phyloP scores from a whole-genome alignment of 2,329 filamentous ascomycete species.

The Pseudofabraea citricarpa region DNA sequence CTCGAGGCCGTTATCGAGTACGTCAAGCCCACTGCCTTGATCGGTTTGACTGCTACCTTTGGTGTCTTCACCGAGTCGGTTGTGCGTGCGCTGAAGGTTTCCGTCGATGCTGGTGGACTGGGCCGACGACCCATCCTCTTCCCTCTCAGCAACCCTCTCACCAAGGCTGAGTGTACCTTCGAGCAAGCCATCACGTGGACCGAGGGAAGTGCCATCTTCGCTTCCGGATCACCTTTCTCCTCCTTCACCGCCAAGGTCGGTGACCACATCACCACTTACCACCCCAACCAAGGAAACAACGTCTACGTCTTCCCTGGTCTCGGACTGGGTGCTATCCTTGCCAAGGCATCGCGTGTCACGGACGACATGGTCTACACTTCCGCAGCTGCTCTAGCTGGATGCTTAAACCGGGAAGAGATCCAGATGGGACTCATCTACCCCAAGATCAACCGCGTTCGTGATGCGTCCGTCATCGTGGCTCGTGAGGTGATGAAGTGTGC shows the following conservation, averaged over 20 bases:
- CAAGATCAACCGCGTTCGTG: constrained; percentile 82
- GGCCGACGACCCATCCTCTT: constrained; percentile 88
- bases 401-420: constrained; percentile 76
- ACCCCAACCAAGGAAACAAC: constrained; percentile 80
- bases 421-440: constrained; percentile 86
- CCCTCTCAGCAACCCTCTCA: constrained; percentile 91
- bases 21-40: constrained; percentile 89
- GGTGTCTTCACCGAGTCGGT: constrained; percentile 90
- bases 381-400: constrained; percentile 72
- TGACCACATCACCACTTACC: constrained; percentile 59
- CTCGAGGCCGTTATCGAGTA: constrained; percentile 91
- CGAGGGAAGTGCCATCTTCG: constrained; percentile 86
- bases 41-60: constrained; percentile 90
- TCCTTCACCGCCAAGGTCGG: constrained; percentile 61
- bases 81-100: constrained; percentile 63
- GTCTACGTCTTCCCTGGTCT: constrained; percentile 96
- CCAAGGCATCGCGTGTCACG: constrained; percentile 81
- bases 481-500: constrained; percentile 92
- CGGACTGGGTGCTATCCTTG: constrained; percentile 86
- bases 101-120: constrained; percentile 56
- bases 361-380: constrained; percentile 97
- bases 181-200: constrained; percentile 90
- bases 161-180: constrained; percentile 96
- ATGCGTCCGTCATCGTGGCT: constrained; percentile 81
- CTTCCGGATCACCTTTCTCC: constrained; percentile 89